Conservation (phyloP, 1,139 yeast genomes). For the Trichomonascaceae sp. region DNA sequence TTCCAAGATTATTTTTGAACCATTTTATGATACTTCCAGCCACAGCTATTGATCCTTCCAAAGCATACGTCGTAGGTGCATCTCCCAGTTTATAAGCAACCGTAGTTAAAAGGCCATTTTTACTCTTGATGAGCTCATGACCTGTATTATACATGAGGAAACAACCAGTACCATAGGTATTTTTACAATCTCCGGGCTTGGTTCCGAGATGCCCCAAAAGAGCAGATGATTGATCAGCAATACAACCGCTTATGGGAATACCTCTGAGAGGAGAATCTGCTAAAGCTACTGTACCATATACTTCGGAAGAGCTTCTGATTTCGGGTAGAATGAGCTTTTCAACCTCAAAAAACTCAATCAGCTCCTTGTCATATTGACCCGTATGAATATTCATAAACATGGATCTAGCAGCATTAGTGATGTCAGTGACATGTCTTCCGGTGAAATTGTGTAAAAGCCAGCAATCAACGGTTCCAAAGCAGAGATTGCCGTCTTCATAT, state of each 20-base stretch:
- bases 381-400: slow-evolving; percentile 82
- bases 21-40: slow-evolving; percentile 95
- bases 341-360: slow-evolving; percentile 73
- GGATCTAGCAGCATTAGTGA: slow-evolving; percentile 88
- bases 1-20: slow-evolving; percentile 83
- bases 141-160: slow-evolving; percentile 90
- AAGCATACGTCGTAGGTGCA: slow-evolving; percentile 68
- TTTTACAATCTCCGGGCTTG: slow-evolving; percentile 78
- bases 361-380: slow-evolving; percentile 66
- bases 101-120: slow-evolving; percentile 82
- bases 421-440: slow-evolving; percentile 71
- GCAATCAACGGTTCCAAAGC: slow-evolving; percentile 93
- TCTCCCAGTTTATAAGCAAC: slow-evolving; percentile 85
- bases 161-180: slow-evolving; percentile 98
- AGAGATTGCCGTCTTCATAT: slow-evolving; percentile 69
- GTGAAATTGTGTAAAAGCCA: slow-evolving; percentile 90
- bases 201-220: slow-evolving; percentile 89
- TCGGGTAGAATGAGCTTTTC: slow-evolving; percentile 67
- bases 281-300: slow-evolving; percentile 46
- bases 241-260: slow-evolving; percentile 79
- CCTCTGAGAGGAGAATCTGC: slow-evolving; percentile 36
- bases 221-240: slow-evolving; percentile 94
- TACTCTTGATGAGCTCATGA: slow-evolving; percentile 45
- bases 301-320: slow-evolving; percentile 73
- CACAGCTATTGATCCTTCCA: slow-evolving; percentile 94